Conservation (phyloP, 228 moss, liverwort and hornwort species). For the Sphagnum fallax region DNA sequence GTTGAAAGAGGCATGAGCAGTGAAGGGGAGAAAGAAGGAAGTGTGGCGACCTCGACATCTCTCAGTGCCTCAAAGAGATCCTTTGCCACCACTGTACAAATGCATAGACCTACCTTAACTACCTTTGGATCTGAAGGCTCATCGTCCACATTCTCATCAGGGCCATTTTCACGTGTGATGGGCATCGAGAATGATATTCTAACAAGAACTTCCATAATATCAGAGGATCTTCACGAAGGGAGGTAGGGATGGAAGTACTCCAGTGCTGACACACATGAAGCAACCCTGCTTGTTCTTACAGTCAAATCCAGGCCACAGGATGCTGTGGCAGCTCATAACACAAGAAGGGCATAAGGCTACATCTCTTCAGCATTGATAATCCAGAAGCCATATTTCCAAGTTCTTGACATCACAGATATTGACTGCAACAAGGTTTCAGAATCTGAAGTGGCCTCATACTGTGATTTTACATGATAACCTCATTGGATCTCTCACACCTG, state of each 20-base stretch:
- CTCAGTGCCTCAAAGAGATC: slow-evolving; percentile 44
- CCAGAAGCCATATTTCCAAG: too few species aligned
- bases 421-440: too few species aligned
- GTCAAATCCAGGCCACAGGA: too few species aligned
- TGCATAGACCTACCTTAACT: slow-evolving; percentile 35
- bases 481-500: too few species aligned
- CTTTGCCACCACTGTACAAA: slow-evolving; percentile 43
- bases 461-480: too few species aligned
- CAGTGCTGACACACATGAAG: too few species aligned
- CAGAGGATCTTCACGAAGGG: slow-evolving; percentile 55
- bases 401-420: too few species aligned
- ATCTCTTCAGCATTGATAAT: too few species aligned
- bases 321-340: too few species aligned
- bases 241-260: slow-evolving; percentile 16
- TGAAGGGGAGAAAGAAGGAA: slow-evolving; percentile 7
- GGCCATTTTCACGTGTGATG: slow-evolving; percentile 42
- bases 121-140: slow-evolving; percentile 51
- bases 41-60: slow-evolving; percentile 30
- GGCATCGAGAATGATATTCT: slow-evolving; percentile 40
- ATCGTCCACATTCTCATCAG: slow-evolving; percentile 53
- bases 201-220: slow-evolving; percentile 47
- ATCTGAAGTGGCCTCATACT: too few species aligned
- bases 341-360: too few species aligned
- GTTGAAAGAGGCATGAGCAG: slow-evolving; percentile 5
- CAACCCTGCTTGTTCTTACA: too few species aligned